These are phyloP conservation scores for Melanopsichium pennsylvanicum DNA, from an alignment of 1,284 basidiomycete species.

Conservation along the genomic window DNA sequence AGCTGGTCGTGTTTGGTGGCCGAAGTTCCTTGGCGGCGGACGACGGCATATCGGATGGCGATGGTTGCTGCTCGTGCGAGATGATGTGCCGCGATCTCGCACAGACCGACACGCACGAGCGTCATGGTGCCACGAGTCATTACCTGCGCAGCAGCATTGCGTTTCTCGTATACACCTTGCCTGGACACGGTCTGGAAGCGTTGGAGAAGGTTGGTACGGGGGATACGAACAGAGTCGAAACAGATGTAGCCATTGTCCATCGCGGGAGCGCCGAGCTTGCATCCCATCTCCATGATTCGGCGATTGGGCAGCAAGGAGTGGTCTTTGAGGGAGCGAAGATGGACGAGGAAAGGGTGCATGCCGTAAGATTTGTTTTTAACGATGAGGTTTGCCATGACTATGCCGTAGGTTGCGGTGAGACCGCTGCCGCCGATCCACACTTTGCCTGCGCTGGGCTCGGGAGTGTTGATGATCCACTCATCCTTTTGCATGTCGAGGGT, in stretches of 20 bases:
- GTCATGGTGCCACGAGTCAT: conserved; percentile 57
- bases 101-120: conserved; percentile 49
- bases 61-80: conserved; percentile 46
- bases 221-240: conserved; percentile 46
- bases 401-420: conserved; percentile 50
- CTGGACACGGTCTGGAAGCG: conserved; percentile 49
- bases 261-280: conserved; percentile 49
- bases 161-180: conserved; percentile 44
- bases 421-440: conserved; percentile 55
- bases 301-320: conserved; percentile 47
- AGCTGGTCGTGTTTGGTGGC: conserved; percentile 23
- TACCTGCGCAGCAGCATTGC: conserved; percentile 46
- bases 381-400: conserved; percentile 54
- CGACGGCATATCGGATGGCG: conserved; percentile 48
- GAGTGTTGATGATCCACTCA: conserved; percentile 50
- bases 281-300: conserved; percentile 50
- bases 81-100: conserved; percentile 56
- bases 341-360: conserved; percentile 59
- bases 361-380: conserved; percentile 46
- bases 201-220: conserved; percentile 37
- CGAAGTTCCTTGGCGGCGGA: conserved; percentile 50
- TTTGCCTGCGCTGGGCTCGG: conserved; percentile 48
- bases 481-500: conserved; percentile 36
- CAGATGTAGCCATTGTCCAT: conserved; percentile 56
- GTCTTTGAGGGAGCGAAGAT: conserved; percentile 44